Evolutionary conservation across 495 filamentous ascomycete species (phyloP), one percentile per base, ranked within the genome.

Genomic region (Baudoinia panamericana): DNA sequence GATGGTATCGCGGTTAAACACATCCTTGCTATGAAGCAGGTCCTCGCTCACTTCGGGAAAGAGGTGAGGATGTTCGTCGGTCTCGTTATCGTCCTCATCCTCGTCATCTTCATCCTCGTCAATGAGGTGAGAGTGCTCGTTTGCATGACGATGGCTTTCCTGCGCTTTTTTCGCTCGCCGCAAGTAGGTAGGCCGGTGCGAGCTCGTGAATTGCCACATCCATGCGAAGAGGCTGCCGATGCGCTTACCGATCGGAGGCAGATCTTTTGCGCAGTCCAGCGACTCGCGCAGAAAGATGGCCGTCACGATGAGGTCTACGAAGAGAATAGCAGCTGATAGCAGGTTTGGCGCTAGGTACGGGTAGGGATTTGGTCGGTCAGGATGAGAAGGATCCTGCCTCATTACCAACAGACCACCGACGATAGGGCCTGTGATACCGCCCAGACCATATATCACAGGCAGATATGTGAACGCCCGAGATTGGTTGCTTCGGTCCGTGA

Each of bases 401-500:
- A 73, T 71, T 0, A 90, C 77, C 32, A 96, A 56, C 41, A 93
- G 49, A 0, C 90, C 90, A n/a, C 90, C 90, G 11, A 96, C 55
- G 12, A 88, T 72, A 1, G 90, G 92, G 0, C 90, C 90, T 0
- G 85, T 92, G 47, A 97, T 92, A 24, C 81, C 84, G 12, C 90
- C 90, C 38, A 97, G 64, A 16, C 87, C 85, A 58, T 97, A 96
- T 3, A 97, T 72, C 27, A 93, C 78, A 0, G 90, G 90, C 12
- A 97, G 70, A 64, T 88, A 97, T 2, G 78, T 82, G 53, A 96
- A 97, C 0, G 86, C 88, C 33, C 71, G 71, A 28, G 79, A 84
- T 62, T 97, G 90, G 57, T 97, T 97, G 46, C 80, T 87, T 28
- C 81, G 75, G 53, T 96, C 88, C 1, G 90, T 97, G 41, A 97